Evolutionary conservation across 2,329 filamentous ascomycete genomes (phyloP), one percentile per base, ranked within the genome.

Genomic region (Fusarium praegraminearum): DNA sequence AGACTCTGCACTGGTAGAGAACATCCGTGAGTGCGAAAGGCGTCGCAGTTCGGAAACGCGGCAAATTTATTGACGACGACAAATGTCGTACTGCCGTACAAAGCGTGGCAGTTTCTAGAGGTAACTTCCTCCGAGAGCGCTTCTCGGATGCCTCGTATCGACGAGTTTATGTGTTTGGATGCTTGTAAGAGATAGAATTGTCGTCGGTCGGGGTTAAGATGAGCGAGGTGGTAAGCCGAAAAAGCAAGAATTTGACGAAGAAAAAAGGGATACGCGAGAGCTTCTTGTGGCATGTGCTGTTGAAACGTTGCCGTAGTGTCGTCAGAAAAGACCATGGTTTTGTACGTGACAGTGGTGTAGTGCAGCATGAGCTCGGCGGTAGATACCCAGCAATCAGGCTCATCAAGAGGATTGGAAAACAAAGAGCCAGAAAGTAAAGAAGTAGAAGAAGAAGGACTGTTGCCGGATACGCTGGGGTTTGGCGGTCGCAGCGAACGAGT

Each of bases 21-120:
- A 20, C 67, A 68, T 0, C 56, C 45, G 1, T 70, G 68, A 0
- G 26, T 50, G 1, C 54, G 53, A 28, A 68, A 63, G 3, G 68
- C 49, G 1, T 70, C 63, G 6, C 67, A 73, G 15, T 63, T 54
- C 0, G 65, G 70, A 16, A 71, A 70, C 0, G 67, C 60, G 0
- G 70, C 70, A 10, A 73, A 72, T 15, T 68, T 69, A 2, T 72
- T 65, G 15, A 73, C 49, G 0, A 71, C 67, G n/a, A 72, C 59
- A 0, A 72, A 62, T 0, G 69, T 62, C 0, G 70, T 68, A 1
- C 52, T 66, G 0, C 63, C 52, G 5, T 68, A 72, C 1, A 72
- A n/a, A 0, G 67, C 61, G 10, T 72, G 70, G 13, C 70, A 72
- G 5, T 66, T 72, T 0, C 20, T 36, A 0, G 57, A 50, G 0